phyloP scores from a whole-genome alignment of 306 rosid species.

The Ceratonia siliqua region DNA sequence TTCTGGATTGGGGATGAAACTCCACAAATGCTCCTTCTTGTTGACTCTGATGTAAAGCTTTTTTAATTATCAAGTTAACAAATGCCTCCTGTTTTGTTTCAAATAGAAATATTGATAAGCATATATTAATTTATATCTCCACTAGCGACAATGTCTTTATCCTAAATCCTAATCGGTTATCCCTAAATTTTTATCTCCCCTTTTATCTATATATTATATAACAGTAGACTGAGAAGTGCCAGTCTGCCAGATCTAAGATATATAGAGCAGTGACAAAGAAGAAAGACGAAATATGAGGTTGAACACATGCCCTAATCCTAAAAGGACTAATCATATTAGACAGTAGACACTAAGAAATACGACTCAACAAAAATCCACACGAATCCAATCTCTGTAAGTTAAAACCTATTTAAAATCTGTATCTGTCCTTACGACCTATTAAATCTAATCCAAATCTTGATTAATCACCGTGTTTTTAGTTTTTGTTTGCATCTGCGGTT shows the following conservation, averaged over 20 bases:
- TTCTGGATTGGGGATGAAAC: not conserved
- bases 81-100: no score
- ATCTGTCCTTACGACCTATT: not conserved
- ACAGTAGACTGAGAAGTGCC: not conserved
- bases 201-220: no score
- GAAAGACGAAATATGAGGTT: no score
- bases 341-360: not conserved
- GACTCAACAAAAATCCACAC: not conserved
- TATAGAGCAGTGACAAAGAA: not conserved
- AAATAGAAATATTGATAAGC: not conserved
- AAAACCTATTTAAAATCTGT: not conserved
- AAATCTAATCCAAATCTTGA: not conserved
- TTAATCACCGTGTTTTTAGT: not conserved
- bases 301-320: no score
- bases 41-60: no score
- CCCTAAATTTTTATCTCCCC: not conserved
- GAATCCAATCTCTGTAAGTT: no score
- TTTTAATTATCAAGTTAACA: no score
- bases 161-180: no score
- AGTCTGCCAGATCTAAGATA: not conserved
- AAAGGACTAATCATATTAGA: no score
- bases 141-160: no score
- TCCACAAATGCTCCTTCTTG: no score
- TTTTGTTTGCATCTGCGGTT: not conserved
- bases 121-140: no score